Percentiles rank a stretch among this genome's conserved stretches.
Conservation (phyloP, 164 flowering plant genomes). For the Kingdonia uniflora region DNA sequence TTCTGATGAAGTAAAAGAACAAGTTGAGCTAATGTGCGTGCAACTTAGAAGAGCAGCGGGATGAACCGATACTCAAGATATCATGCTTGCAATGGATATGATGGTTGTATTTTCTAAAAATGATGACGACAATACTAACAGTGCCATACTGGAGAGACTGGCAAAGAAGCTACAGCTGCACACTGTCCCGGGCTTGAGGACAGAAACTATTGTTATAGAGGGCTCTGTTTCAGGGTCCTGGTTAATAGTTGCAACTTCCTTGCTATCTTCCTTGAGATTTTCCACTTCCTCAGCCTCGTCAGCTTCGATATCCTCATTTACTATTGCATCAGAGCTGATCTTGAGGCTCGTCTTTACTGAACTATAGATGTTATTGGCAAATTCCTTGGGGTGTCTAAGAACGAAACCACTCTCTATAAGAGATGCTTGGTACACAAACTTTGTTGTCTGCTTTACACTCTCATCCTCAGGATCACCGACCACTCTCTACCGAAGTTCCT, state of each 20-base stretch:
- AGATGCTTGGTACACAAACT: no score
- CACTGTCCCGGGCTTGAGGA: slow-evolving; percentile 40
- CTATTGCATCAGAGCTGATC: slow-evolving; percentile 65
- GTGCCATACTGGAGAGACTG: slow-evolving; percentile 61
- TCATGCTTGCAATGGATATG: slow-evolving; percentile 85
- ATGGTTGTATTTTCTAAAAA: slow-evolving; percentile 56
- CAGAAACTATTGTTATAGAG: slow-evolving; percentile 43
- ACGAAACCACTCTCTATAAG: slow-evolving; percentile 89
- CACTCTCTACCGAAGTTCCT: no score
- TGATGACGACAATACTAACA: slow-evolving; percentile 59
- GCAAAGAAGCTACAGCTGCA: slow-evolving; percentile 58
- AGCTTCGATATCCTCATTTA: slow-evolving; percentile 86
- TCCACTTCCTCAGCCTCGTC: no score
- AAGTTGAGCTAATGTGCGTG: slow-evolving; percentile 48
- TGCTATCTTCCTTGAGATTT: slow-evolving; percentile 15
- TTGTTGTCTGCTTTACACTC: no score
- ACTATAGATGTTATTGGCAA: no score
- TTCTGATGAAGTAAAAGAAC: slow-evolving; percentile 70
- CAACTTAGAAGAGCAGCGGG: slow-evolving; percentile 63
- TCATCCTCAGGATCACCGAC: no score
- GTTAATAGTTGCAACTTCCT: slow-evolving; percentile 10
- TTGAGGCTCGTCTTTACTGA: no score
- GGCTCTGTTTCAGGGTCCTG: slow-evolving; percentile 17
- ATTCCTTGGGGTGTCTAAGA: slow-evolving; percentile 42
- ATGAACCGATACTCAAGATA: slow-evolving; percentile 69